phyloP scores from a whole-genome alignment of 148 eudicot genomes.

The Arbutus unedo region DNA sequence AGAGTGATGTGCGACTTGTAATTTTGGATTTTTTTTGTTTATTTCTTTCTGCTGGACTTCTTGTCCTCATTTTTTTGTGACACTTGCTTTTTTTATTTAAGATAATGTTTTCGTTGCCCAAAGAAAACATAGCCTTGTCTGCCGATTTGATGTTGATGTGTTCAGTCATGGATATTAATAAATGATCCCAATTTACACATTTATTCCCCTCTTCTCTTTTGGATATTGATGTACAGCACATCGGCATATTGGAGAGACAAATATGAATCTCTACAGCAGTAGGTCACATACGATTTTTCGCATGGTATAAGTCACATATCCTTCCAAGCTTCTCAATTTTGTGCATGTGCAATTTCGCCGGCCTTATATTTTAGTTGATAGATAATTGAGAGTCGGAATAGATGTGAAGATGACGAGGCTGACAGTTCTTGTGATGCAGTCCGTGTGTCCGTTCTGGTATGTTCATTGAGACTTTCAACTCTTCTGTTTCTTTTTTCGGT shows the following conservation, averaged over 20 bases:
- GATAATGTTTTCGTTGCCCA: background rate
- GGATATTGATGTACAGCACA: slow-evolving; percentile 52
- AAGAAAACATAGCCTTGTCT: background rate
- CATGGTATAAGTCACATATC: slow-evolving; percentile 53
- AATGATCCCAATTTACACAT: background rate
- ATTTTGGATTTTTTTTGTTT: background rate
- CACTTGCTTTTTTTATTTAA: background rate
- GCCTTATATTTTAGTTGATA: slow-evolving; percentile 28
- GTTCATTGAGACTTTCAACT: slow-evolving; percentile 8
- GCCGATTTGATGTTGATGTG: background rate
- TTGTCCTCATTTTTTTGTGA: too few species aligned
- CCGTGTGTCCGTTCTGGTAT: slow-evolving; percentile 94
- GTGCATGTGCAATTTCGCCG: background rate
- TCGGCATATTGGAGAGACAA: slow-evolving; percentile 96
- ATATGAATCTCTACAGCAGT: slow-evolving; percentile 93
- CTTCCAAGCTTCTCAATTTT: slow-evolving; percentile 8
- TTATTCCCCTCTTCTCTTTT: slow-evolving; percentile 10
- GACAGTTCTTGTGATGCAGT: slow-evolving; percentile 88
- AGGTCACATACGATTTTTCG: slow-evolving; percentile 98
- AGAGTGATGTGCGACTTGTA: background rate
- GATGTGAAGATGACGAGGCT: slow-evolving; percentile 59
- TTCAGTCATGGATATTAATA: background rate
- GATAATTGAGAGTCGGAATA: slow-evolving; percentile 97
- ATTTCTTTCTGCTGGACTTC: too few species aligned
- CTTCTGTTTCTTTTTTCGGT: slow-evolving; percentile 2